Percentiles rank a stretch among this genome's conserved stretches.
These are phyloP conservation scores for Phialophora verrucosa DNA, from an alignment of 2,329 filamentous ascomycete species.

Conservation along the genomic window DNA sequence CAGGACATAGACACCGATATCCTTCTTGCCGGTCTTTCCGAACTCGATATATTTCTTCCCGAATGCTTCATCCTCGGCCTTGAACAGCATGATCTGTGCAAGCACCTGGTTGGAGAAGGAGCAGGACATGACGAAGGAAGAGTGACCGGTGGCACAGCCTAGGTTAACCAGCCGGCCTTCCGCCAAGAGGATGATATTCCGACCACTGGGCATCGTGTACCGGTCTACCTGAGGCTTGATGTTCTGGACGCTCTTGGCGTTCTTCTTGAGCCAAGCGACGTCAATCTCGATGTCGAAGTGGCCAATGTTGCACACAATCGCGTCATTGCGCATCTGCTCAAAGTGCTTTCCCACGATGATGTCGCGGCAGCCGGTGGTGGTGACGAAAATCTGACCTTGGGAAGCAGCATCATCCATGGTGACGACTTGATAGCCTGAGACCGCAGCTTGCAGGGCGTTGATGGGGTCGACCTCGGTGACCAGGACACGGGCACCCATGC, in stretches of 20 bases:
- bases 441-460: constrained; percentile 98
- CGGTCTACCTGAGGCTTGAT: constrained; percentile 99
- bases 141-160: constrained; percentile 98
- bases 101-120: constrained; percentile 99
- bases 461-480: constrained; percentile 98
- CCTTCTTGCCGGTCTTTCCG: constrained; percentile 87
- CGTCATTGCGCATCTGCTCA: constrained; percentile 92
- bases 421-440: constrained; percentile 94
- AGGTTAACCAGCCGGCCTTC: constrained; percentile 99
- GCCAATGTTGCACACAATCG: constrained; percentile 99
- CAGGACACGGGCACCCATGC: constrained; percentile 95
- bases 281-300: constrained; percentile 99
- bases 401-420: constrained; percentile 97
- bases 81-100: constrained; percentile 98
- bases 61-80: constrained; percentile 85
- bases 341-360: constrained; percentile 93
- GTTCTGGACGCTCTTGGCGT: constrained; percentile 90
- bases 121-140: constrained; percentile 99
- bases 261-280: constrained; percentile 98
- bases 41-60: constrained; percentile 96
- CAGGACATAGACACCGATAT: constrained; percentile 90
- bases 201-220: constrained; percentile 90
- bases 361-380: constrained; percentile 98
- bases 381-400: constrained; percentile 96
- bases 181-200: constrained; percentile 96